Base-by-base conservation (phyloP, 768 basidiomycete genomes). In the Naganishia vaughanmartiniae region DNA sequence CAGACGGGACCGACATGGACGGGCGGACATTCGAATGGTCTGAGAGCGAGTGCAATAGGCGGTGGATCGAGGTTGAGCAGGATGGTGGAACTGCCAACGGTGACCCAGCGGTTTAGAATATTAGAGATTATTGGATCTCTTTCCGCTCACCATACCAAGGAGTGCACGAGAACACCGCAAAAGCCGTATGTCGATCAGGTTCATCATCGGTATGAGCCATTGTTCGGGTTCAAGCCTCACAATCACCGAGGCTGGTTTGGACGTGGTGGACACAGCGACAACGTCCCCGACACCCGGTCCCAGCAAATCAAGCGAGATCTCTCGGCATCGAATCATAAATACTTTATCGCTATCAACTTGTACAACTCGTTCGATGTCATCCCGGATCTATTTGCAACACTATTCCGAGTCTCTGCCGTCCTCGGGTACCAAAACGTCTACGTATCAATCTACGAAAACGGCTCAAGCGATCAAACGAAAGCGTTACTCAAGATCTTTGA, bases 281-380 rank as follows among this genome's bases (percentile, higher is more conserved):
- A 65, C 66, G 70, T 72, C 30, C 67, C 71, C 24, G 65, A 72
- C 30, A 68, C 71, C 10, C 21, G 68, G 19, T 65, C 58, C 0
- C 56, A 69, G 24, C 68, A 69, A 45, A 69, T 58, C 46, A 60
- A 71, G 31, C 72, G 79, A 36, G 81, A 79, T 70, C 72, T 81
- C 21, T 69, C 65, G 26, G 72, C 53, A 14, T 85, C 84, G 77
- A 87, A 89, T 74, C 96, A 99, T 87, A 98, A 99, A 81, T 99
- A 98, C 81, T 98, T 92, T 83, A 96, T 99, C 82, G 95, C 93
- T 71, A 98, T 99, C 86, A 99, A 99, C 83, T 85, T 98, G 70
- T 97, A 97, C 86, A 99, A 99, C 85, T 97, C 94, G 15, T 99
- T 98, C 87, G 93, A 96, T 83, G 84, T 98, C 80, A 94, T 98